These are phyloP conservation scores for Pisolithus sp. DNA, from an alignment of 768 basidiomycete genomes.

Conservation along the genomic window DNA sequence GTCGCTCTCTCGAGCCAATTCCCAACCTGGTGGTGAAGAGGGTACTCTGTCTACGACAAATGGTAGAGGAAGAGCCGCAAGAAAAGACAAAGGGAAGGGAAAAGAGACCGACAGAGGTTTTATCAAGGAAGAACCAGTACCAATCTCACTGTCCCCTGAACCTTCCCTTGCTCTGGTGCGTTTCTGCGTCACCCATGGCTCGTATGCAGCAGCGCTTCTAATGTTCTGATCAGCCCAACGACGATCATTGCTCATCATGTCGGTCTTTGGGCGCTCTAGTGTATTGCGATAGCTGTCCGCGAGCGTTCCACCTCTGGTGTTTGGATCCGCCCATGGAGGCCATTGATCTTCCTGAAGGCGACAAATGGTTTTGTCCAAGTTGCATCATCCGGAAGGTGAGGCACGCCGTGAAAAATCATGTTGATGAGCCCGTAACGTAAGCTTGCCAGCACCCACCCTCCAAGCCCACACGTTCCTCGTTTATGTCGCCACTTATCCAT, in stretches of 20 bases:
- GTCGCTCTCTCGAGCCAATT: constrained; percentile 59
- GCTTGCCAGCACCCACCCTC: constrained; percentile 52
- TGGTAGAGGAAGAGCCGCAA: constrained; percentile 24
- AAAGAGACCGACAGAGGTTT: constrained; percentile 34
- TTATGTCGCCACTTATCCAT: constrained; percentile 67
- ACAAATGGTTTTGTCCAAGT: constrained; percentile 73
- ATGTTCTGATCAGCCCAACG: constrained; percentile 43
- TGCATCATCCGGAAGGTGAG: constrained; percentile 64
- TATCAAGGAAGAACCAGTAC: constrained; percentile 42
- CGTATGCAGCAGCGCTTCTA: constrained; percentile 10
- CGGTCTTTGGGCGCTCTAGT: constrained; percentile 78
- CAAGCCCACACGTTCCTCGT: constrained; percentile 57
- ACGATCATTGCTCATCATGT: constrained; percentile 84
- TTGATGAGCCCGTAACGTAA: constrained; percentile 8
- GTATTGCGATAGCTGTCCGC: constrained; percentile 95
- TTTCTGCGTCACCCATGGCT: constrained; percentile 6
- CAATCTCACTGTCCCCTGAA: constrained; percentile 33
- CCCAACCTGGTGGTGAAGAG: constrained; percentile 31
- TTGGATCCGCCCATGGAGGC: constrained; percentile 92
- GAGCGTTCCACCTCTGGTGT: constrained; percentile 95
- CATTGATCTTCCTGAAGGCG: constrained; percentile 77
- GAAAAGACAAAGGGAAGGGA: constrained; percentile 44
- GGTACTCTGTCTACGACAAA: constrained; percentile 8
- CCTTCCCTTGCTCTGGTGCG: constrained; percentile 32
- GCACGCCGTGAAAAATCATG: constrained; percentile 1